A percentile compares a stretch with the other conserved stretches of the same genome.
These are phyloP conservation scores for Beauveria sp. DNA, from an alignment of 2,329 filamentous ascomycete genomes.

Conservation along the genomic window DNA sequence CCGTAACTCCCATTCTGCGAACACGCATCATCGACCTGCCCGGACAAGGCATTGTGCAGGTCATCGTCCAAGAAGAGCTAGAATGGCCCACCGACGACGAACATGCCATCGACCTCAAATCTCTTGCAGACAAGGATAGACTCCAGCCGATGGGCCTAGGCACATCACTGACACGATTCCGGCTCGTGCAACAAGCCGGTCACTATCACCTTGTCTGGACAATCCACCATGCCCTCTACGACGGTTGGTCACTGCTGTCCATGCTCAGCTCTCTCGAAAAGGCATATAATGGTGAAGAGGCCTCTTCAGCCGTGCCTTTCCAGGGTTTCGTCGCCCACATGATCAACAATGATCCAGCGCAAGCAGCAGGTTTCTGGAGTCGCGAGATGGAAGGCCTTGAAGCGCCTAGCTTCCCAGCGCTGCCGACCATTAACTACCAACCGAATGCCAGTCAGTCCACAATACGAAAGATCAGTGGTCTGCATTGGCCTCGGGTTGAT, in stretches of 20 bases:
- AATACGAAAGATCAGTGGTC: not conserved
- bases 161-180: not conserved
- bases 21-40: slow-evolving; percentile 3
- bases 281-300: not conserved
- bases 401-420: not conserved
- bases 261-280: slow-evolving; percentile 1
- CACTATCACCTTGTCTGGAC: slow-evolving; percentile 22
- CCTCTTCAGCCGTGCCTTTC: not conserved
- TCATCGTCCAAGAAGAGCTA: not conserved
- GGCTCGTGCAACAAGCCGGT: not conserved
- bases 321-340: slow-evolving; percentile 1
- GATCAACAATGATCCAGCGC: not conserved
- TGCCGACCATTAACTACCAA: not conserved
- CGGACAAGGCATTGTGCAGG: slow-evolving; percentile 5
- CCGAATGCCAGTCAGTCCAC: not conserved
- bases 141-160: not conserved
- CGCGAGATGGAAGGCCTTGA: slow-evolving; percentile 1
- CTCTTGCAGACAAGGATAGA: not conserved
- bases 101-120: not conserved
- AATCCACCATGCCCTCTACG: slow-evolving; percentile 25
- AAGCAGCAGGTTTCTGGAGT: not conserved
- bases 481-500: not conserved
- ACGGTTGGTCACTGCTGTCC: slow-evolving; percentile 20
- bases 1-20: not conserved
- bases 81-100: not conserved